phyloP scores from a whole-genome alignment of 2,329 filamentous ascomycete genomes.

The Chaetothyriales sp. region DNA sequence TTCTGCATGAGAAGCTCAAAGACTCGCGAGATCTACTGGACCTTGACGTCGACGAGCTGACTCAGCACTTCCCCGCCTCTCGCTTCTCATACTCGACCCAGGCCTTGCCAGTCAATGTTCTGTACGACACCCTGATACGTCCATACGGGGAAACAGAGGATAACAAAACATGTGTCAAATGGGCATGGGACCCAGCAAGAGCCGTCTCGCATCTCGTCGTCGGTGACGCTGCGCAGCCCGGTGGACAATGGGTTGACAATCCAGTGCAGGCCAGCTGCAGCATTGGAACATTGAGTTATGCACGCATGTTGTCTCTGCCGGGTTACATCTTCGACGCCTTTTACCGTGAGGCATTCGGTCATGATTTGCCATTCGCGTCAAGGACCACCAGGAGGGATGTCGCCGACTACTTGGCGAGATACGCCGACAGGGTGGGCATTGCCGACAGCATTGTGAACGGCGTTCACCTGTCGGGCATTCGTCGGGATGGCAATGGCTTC shows the following conservation, averaged over 20 bases:
- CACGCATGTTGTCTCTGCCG: slow-evolving; percentile 45
- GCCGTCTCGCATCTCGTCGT: slow-evolving; percentile 40
- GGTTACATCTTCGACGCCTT: slow-evolving; percentile 44
- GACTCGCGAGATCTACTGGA: slow-evolving; percentile 33
- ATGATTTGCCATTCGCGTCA: slow-evolving; percentile 35
- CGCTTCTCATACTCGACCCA: slow-evolving; percentile 47
- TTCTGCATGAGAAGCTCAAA: slow-evolving; percentile 42
- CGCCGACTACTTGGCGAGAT: slow-evolving; percentile 39
- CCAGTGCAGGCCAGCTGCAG: slow-evolving; percentile 37
- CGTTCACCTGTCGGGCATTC: slow-evolving; percentile 29
- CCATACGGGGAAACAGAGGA: slow-evolving; percentile 45
- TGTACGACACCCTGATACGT: slow-evolving; percentile 44
- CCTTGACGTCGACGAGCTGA: slow-evolving; percentile 33
- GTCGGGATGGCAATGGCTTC: slow-evolving; percentile 33
- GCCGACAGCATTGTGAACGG: slow-evolving; percentile 31
- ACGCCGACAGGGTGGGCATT: slow-evolving; percentile 40
- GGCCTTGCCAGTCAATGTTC: slow-evolving; percentile 43
- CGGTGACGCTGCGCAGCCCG: slow-evolving; percentile 35
- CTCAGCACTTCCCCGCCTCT: slow-evolving; percentile 42
- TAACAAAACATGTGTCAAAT: slow-evolving; percentile 38
- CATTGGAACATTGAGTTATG: slow-evolving; percentile 46
- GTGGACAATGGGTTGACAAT: slow-evolving; percentile 46
- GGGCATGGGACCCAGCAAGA: slow-evolving; percentile 36
- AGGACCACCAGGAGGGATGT: slow-evolving; percentile 41
- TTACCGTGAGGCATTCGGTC: slow-evolving; percentile 28